These are phyloP conservation scores for Vachellia collinsii DNA, from an alignment of 306 rosid species.

Conservation along the genomic window DNA sequence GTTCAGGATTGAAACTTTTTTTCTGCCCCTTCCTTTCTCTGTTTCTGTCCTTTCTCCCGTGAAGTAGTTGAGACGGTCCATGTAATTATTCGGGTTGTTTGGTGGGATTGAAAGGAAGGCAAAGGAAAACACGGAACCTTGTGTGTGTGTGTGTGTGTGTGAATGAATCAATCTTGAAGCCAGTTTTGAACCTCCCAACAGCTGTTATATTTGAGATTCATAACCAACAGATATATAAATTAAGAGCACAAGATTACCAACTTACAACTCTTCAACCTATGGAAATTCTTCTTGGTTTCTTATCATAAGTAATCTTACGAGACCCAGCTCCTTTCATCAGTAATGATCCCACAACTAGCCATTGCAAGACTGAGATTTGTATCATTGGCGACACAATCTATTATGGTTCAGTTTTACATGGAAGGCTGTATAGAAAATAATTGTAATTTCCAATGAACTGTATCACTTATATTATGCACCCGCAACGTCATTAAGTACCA, in stretches of 20 bases:
- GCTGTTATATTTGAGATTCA: neutral
- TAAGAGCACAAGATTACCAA: neutral
- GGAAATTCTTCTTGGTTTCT: neutral
- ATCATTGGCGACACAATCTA: neutral
- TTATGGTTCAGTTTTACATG: neutral
- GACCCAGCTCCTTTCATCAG: neutral
- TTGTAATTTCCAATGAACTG: neutral
- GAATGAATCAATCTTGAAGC: neutral
- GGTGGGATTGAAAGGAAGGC: constrained; percentile 1
- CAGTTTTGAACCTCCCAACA: neutral
- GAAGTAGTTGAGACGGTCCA: neutral
- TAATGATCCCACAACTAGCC: neutral
- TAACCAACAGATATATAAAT: neutral
- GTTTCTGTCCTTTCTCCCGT: constrained; percentile 10
- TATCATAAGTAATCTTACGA: neutral
- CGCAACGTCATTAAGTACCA: too few relatives aligned
- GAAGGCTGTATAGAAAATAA: neutral
- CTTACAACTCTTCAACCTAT: neutral
- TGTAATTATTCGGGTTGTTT: constrained; percentile 9
- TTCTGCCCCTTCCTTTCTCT: constrained; percentile 34
- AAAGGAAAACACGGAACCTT: neutral
- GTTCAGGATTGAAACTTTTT: neutral
- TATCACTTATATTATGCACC: neutral
- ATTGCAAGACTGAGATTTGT: neutral
- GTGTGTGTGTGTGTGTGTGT: neutral